Percentiles rank a stretch among this genome's conserved stretches.
Evolutionary conservation across 495 filamentous ascomycete species (phyloP).

Genomic region (Xylaria venustula): DNA sequence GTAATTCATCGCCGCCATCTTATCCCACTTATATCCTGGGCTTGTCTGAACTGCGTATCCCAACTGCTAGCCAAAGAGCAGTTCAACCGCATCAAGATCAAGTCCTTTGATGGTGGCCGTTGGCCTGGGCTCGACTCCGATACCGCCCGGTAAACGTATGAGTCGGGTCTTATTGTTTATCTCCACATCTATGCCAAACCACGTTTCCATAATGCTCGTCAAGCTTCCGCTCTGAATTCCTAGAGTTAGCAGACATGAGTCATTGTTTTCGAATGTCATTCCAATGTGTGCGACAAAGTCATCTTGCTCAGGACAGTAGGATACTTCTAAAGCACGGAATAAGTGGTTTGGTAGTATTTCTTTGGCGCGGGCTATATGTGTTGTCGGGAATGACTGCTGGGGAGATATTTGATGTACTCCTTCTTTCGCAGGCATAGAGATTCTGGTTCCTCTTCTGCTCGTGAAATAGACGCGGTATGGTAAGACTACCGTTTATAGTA

Average conservation of each 20-base stretch:
- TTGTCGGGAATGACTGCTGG: neutral
- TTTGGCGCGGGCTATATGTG: neutral
- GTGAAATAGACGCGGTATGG: too few species aligned
- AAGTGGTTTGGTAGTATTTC: neutral
- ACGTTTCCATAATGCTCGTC: neutral
- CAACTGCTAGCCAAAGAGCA: neutral
- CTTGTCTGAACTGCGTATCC: neutral
- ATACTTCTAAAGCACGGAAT: neutral
- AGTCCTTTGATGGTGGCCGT: neutral
- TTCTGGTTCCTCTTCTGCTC: too few species aligned
- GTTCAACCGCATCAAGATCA: neutral
- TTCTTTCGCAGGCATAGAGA: too few species aligned
- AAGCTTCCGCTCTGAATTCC: neutral
- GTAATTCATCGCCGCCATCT: neutral
- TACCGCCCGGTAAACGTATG: neutral
- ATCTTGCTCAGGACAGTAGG: neutral
- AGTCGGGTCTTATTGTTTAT: neutral
- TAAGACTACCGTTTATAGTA: too few species aligned
- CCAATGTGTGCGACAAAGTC: neutral
- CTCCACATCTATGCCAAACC: neutral
- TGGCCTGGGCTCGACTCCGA: neutral
- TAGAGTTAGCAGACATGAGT: neutral
- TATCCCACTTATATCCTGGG: neutral
- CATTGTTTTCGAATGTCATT: neutral
- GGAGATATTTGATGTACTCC: too few species aligned